These are phyloP conservation scores for Amniculicola lignicola DNA, from an alignment of 495 filamentous ascomycete species.

Conservation along the genomic window DNA sequence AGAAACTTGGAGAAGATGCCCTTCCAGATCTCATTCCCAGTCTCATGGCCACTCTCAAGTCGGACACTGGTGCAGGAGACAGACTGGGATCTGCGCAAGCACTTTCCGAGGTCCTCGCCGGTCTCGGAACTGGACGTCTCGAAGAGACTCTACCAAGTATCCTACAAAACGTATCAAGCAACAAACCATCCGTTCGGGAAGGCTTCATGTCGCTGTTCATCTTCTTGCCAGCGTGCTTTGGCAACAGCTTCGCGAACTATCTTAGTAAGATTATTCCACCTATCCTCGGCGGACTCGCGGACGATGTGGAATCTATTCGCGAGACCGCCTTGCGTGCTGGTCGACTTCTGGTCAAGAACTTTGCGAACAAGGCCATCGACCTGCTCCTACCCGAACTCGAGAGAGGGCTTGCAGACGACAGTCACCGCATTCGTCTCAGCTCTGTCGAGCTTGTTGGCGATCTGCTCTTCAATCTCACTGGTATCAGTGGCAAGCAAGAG, in stretches of 20 bases:
- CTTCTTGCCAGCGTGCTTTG: conserved; percentile 97
- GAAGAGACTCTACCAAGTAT: conserved; percentile 97
- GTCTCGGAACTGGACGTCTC: conserved; percentile 82
- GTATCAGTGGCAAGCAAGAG: conserved; percentile 81
- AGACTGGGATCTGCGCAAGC: conserved; percentile 94
- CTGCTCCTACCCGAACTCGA: conserved; percentile 91
- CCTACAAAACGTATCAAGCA: conserved; percentile 88
- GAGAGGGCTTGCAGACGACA: conserved; percentile 91
- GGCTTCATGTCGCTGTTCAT: conserved; percentile 99
- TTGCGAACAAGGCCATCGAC: conserved; percentile 90
- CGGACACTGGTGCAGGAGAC: conserved; percentile 93
- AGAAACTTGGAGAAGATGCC: conserved; percentile 96
- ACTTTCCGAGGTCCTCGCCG: conserved; percentile 92
- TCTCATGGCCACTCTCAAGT: conserved; percentile 95
- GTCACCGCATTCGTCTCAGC: conserved; percentile 91
- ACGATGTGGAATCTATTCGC: conserved; percentile 91
- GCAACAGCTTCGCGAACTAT: conserved; percentile 96
- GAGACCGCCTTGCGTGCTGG: conserved; percentile 91
- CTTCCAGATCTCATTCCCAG: conserved; percentile 95
- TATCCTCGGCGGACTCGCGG: conserved; percentile 89
- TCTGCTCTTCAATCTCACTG: conserved; percentile 94
- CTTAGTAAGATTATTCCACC: conserved; percentile 94
- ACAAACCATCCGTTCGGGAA: conserved; percentile 86
- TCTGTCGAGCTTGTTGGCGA: conserved; percentile 97
- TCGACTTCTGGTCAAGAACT: conserved; percentile 94